These are phyloP conservation scores for Alopecurus myosuroides DNA, from an alignment of 176 grass and related monocot species.

Conservation along the genomic window DNA sequence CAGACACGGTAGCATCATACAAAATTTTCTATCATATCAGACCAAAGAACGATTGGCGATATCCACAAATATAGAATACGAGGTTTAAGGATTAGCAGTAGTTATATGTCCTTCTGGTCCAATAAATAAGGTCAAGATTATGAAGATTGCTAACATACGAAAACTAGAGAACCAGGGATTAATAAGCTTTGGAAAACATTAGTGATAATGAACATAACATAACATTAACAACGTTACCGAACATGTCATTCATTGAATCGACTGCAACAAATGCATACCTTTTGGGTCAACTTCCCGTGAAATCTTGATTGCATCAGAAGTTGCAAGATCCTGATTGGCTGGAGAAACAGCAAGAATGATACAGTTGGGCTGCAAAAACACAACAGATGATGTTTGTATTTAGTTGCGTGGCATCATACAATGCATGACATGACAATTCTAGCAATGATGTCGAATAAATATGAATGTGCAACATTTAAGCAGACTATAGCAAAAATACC, in stretches of 20 bases:
- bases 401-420: not conserved
- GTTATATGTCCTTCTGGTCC: not conserved
- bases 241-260: not conserved
- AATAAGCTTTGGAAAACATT: not conserved
- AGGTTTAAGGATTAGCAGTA: not conserved
- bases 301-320: conserved; percentile 99
- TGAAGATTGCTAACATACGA: not conserved
- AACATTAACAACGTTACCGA: not conserved
- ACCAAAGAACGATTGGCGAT: not conserved
- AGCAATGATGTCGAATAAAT: not conserved
- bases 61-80: not conserved
- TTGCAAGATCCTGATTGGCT: conserved; percentile 99
- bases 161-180: not conserved
- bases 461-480: not conserved
- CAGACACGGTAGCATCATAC: not conserved
- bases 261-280: conserved; percentile 47
- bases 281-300: conserved; percentile 97
- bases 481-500: conserved; percentile 42
- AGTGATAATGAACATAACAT: not conserved
- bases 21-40: not conserved
- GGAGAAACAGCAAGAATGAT: conserved; percentile 99
- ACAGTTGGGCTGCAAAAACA: conserved; percentile 77
- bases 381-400: not conserved
- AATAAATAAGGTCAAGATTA: not conserved
- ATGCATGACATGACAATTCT: not conserved